Evolutionary conservation across 1,139 yeast genomes (phyloP).

Genomic region (Hyphopichia khmerensis): DNA sequence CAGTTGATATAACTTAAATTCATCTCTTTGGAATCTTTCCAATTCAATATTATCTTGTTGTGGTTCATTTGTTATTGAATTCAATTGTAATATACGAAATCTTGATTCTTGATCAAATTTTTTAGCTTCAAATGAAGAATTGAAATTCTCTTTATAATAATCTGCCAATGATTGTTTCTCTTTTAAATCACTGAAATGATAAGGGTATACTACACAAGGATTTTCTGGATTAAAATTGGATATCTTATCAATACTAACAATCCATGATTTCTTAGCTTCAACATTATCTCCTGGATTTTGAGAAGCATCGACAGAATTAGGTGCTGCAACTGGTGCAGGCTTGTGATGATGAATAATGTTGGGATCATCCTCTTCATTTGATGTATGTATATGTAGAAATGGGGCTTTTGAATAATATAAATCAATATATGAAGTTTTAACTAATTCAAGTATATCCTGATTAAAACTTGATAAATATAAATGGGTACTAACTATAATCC

Average conservation of each 20-base stretch:
- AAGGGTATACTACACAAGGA: slow-evolving; percentile 14
- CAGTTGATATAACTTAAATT: slow-evolving; percentile 1
- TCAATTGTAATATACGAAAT: slow-evolving; percentile 1
- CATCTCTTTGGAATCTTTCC: neutral
- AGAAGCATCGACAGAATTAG: too few species aligned
- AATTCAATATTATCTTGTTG: neutral
- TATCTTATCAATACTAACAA: neutral
- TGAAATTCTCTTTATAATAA: slow-evolving; percentile 1
- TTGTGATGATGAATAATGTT: neutral
- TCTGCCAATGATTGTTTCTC: neutral
- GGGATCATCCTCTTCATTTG: neutral
- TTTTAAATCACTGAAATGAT: slow-evolving; percentile 8
- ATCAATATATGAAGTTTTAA: neutral
- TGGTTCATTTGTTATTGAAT: neutral
- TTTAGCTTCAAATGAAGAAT: neutral
- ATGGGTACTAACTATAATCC: neutral
- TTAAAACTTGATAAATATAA: neutral
- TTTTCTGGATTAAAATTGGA: slow-evolving; percentile 1
- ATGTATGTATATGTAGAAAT: neutral
- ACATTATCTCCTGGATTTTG: neutral
- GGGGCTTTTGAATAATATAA: neutral
- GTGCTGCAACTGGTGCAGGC: neutral
- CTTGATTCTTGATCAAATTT: neutral
- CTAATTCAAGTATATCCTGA: neutral
- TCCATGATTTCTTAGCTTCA: neutral